Evolutionary conservation across 352 stramenopile genomes (phyloP).

Genomic region (Globisporangium alternatum): DNA sequence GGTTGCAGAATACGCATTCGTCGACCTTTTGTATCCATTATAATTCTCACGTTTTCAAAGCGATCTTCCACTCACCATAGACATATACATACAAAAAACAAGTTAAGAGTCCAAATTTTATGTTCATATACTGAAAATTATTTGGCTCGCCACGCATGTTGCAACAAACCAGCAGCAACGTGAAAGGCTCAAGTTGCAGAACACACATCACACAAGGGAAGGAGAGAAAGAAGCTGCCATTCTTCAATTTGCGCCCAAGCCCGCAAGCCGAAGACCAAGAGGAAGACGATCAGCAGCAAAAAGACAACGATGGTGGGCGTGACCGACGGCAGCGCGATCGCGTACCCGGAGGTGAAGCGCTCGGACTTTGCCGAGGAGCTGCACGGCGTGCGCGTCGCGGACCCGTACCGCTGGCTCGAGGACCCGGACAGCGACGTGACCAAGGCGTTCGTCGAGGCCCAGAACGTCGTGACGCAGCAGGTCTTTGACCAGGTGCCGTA

Average conservation of each 20-base stretch:
- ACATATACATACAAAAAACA: neutral
- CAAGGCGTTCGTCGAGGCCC: slow-evolving; percentile 70
- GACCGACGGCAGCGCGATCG: slow-evolving; percentile 11
- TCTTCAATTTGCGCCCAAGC: slow-evolving; percentile 10
- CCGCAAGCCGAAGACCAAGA: neutral
- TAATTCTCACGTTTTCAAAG: too few relatives aligned
- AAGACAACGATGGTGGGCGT: slow-evolving; percentile 3
- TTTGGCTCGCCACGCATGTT: neutral
- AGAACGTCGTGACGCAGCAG: slow-evolving; percentile 70
- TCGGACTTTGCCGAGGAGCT: slow-evolving; percentile 51
- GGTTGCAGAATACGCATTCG: neutral
- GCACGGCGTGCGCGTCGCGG: slow-evolving; percentile 49
- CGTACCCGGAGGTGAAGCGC: slow-evolving; percentile 54
- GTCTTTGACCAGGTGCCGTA: slow-evolving; percentile 64
- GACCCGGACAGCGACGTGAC: slow-evolving; percentile 79
- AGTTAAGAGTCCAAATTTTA: neutral
- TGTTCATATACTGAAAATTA: too few relatives aligned
- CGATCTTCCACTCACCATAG: neutral
- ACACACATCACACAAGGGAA: neutral
- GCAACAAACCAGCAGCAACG: neutral
- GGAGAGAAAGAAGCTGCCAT: neutral
- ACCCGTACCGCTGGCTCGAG: slow-evolving; percentile 79
- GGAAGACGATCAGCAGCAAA: neutral
- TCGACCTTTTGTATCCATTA: neutral
- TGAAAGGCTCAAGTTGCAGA: neutral